Evolutionary conservation across 2,329 filamentous ascomycete species (phyloP).

Genomic region (Pseudogymnoascus sp.): DNA sequence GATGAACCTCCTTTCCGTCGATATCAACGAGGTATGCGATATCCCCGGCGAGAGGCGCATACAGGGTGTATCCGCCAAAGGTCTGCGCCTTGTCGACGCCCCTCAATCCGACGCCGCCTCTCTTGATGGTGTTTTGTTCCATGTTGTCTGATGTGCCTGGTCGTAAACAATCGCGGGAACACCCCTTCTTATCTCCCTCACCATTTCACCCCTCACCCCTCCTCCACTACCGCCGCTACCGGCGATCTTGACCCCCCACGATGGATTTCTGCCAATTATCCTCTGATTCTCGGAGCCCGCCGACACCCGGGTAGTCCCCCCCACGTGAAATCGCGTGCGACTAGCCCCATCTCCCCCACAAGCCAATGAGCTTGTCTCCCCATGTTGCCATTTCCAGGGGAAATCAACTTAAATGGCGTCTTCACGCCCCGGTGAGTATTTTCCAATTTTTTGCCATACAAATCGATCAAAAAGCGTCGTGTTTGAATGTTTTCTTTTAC

Average conservation of each 20-base stretch:
- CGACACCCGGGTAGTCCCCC: neutral
- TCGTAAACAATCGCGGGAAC: neutral
- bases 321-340: neutral
- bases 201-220: neutral
- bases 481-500: constrained; percentile 2
- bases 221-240: neutral
- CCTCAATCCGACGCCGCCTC: constrained; percentile 35
- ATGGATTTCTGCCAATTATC: neutral
- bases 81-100: constrained; percentile 32
- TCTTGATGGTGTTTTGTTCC: constrained; percentile 37
- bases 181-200: neutral
- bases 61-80: constrained; percentile 36
- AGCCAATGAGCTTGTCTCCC: neutral
- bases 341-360: neutral
- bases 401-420: neutral
- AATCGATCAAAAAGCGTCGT: neutral
- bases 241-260: neutral
- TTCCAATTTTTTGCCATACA: neutral
- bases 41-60: constrained; percentile 34
- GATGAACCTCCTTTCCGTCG: constrained; percentile 35
- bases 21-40: constrained; percentile 34
- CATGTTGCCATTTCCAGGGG: neutral
- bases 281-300: neutral
- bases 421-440: neutral
- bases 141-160: constrained; percentile 21